phyloP scores from a whole-genome alignment of 1,284 basidiomycete genomes.

The Cutaneotrichosporon curvatum region DNA sequence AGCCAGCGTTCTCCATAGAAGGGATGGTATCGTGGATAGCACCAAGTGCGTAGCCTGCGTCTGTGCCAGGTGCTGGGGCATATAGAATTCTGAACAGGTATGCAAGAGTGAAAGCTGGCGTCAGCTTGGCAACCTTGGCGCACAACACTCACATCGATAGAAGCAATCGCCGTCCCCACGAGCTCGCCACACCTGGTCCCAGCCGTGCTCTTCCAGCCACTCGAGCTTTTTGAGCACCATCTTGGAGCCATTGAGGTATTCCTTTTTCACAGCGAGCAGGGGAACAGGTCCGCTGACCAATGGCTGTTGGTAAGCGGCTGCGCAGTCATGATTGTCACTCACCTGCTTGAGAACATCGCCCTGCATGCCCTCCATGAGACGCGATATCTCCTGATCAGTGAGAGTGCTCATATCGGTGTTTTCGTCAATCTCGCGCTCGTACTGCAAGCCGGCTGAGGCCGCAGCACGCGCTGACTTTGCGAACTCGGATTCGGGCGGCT shows the following conservation, averaged over 20 bases:
- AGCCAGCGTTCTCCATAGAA: conserved; percentile 57
- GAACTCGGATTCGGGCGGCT: conserved; percentile 7
- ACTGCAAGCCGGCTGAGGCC: conserved; percentile 3
- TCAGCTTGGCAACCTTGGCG: neutral
- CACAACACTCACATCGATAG: conserved; percentile 57
- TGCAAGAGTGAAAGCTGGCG: conserved; percentile 59
- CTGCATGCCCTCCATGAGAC: conserved; percentile 40
- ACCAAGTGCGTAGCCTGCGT: conserved; percentile 54
- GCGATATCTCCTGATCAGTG: conserved; percentile 46
- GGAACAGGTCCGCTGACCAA: conserved; percentile 45
- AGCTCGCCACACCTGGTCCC: conserved; percentile 58
- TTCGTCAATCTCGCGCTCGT: conserved; percentile 40
- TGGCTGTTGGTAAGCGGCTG: conserved; percentile 24
- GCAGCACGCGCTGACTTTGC: conserved; percentile 9
- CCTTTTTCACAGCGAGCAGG: conserved; percentile 43
- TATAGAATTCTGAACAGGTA: conserved; percentile 58
- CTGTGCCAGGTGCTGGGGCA: conserved; percentile 47
- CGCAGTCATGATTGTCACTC: conserved; percentile 4
- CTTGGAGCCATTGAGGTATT: conserved; percentile 57
- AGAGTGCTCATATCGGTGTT: conserved; percentile 41
- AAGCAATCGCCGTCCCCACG: conserved; percentile 71
- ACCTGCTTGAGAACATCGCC: conserved; percentile 31
- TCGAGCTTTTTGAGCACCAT: conserved; percentile 61
- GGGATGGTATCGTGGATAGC: conserved; percentile 53
- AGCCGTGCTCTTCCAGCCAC: conserved; percentile 55